A percentile compares a stretch with the other conserved stretches of the same genome.
These are phyloP conservation scores for Suhomyces sp. DNA, from an alignment of 805 yeast species.

Conservation along the genomic window DNA sequence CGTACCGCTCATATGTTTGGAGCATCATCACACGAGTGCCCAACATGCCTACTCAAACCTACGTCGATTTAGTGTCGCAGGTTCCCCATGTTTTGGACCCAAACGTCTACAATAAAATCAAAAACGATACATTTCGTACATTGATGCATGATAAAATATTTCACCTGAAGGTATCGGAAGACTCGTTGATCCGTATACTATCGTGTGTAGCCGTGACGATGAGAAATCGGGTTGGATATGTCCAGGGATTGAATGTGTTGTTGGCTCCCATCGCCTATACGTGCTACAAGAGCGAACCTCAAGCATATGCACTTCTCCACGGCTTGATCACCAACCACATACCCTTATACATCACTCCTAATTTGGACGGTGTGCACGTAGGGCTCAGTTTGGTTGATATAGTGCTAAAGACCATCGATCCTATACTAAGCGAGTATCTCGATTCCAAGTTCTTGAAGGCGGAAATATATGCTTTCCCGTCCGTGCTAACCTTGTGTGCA, in stretches of 20 bases:
- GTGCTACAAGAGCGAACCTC: conserved; percentile 72
- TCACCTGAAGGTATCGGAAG: conserved; percentile 65
- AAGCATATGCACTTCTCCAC: conserved; percentile 73
- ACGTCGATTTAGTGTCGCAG: conserved; percentile 46
- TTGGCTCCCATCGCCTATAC: conserved; percentile 80
- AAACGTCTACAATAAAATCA: conserved; percentile 62
- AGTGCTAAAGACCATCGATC: conserved; percentile 69
- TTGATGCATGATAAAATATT: conserved; percentile 70
- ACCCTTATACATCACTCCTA: conserved; percentile 76
- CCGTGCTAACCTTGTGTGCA: conserved; percentile 79
- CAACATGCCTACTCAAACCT: conserved; percentile 53
- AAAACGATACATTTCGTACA: conserved; percentile 84
- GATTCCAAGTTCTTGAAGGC: conserved; percentile 70
- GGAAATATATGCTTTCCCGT: conserved; percentile 81
- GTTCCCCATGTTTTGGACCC: conserved; percentile 50
- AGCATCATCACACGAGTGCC: conserved; percentile 66
- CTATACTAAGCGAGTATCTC: conserved; percentile 58
- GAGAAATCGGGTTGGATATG: conserved; percentile 50
- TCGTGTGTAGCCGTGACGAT: conserved; percentile 62
- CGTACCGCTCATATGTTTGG: conserved; percentile 79
- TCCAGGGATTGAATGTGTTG: conserved; percentile 89
- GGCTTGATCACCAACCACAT: conserved; percentile 59
- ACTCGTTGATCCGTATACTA: conserved; percentile 61
- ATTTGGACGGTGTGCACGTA: conserved; percentile 75
- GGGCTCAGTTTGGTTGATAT: conserved; percentile 73